phyloP scores from a whole-genome alignment of 2,329 filamentous ascomycete genomes.

The Colletotrichum sublineola region DNA sequence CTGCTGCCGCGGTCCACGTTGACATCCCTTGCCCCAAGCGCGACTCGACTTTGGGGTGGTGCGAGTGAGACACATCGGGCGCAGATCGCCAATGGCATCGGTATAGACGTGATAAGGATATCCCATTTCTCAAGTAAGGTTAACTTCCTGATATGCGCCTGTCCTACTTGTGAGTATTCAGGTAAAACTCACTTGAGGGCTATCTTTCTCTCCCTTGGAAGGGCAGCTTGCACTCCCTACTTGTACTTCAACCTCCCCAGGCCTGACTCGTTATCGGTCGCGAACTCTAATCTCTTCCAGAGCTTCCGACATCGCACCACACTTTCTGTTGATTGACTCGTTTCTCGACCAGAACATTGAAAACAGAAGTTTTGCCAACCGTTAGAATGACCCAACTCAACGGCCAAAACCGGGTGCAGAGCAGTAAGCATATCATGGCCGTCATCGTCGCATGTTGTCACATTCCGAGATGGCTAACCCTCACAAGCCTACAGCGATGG shows the following conservation, averaged over 20 bases:
- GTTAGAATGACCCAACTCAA: slow-evolving; percentile 32
- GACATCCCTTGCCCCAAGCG: slow-evolving; percentile 33
- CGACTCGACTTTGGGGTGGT: slow-evolving; percentile 29
- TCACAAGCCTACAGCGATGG: slow-evolving; percentile 45
- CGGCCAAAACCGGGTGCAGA: slow-evolving; percentile 31
- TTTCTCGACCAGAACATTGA: slow-evolving; percentile 3
- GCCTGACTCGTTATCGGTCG: slow-evolving; percentile 30
- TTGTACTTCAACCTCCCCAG: slow-evolving; percentile 39
- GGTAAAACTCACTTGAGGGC: slow-evolving; percentile 29
- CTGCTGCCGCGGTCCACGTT: slow-evolving; percentile 21
- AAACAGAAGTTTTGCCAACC: neutral
- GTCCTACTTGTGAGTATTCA: slow-evolving; percentile 31
- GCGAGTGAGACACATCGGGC: slow-evolving; percentile 39
- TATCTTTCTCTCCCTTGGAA: slow-evolving; percentile 35
- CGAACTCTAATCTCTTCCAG: slow-evolving; percentile 25
- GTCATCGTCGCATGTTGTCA: neutral
- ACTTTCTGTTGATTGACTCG: neutral
- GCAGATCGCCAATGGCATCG: slow-evolving; percentile 38
- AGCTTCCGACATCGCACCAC: slow-evolving; percentile 21
- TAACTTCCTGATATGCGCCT: slow-evolving; percentile 27
- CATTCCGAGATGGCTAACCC: slow-evolving; percentile 11
- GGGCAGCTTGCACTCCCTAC: slow-evolving; percentile 24
- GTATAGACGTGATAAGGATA: slow-evolving; percentile 37
- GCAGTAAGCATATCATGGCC: slow-evolving; percentile 14
- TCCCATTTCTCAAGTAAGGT: slow-evolving; percentile 40